Evolutionary conservation across 768 basidiomycete genomes (phyloP), one percentile per base, ranked within the genome.

Genomic region (Boletales sp.): DNA sequence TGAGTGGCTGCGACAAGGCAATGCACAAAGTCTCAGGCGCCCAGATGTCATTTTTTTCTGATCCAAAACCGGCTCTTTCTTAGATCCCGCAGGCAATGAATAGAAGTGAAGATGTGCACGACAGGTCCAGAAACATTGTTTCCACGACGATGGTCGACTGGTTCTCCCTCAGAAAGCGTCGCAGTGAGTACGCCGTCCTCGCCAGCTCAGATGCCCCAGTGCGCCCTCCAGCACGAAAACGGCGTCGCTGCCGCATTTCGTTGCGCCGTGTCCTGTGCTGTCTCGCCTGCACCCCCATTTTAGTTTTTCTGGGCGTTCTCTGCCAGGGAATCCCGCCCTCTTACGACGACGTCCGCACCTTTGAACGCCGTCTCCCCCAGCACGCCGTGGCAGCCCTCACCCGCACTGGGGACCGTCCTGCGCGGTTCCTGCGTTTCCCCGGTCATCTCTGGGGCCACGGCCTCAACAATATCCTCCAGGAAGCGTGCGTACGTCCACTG

Each of bases 381-480:
- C 73, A 77, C 50, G 56, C 70, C 37, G 37, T 63, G 11, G 59
- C 54, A 0, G 51, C 61, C 4, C 42, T 50, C 37, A 57, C 55
- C 0, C 38, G n/a, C 12, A 4, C 38, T 1, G 9, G 46, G 15
- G 45, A 17, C 17, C 55, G 19, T 49, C 60, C 56, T 15, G 38
- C 44, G 9, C 62, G 62, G 41, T 83, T 76, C 51, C 54, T 84
- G 30, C 59, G 74, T 25, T 83, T 82, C 54, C 75, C 79, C 1
- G 73, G 73, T 17, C 80, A 82, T 52, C 47, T 82, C 6, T 82
- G 80, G 80, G 81, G 79, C 0, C 79, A 78, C 47, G 83, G 83
- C 1, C 69, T 83, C 49, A 83, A 83, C 62, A 84, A 84, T 48
- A 62, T 83, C 28, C 67, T 84, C 21, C 80, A 83, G 62, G 81